phyloP scores from a whole-genome alignment of 306 rosid genomes.

The Prinsepia uniflora region DNA sequence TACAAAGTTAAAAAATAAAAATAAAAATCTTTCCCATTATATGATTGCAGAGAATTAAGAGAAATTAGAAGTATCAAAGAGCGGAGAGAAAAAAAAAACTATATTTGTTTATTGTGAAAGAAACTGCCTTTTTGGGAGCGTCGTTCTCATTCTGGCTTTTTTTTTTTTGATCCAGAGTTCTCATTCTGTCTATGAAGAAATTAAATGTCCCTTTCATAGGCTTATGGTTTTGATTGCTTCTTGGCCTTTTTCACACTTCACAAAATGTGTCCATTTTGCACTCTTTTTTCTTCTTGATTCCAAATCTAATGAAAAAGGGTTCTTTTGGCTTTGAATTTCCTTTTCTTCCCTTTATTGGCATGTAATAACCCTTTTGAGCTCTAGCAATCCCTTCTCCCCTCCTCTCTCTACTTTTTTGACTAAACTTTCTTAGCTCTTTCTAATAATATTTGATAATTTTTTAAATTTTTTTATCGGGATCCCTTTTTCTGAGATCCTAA shows the following conservation, averaged over 20 bases:
- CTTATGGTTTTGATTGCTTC: conserved; percentile 15
- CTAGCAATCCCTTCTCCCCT: conserved; percentile 29
- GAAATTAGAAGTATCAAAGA: conserved; percentile 29
- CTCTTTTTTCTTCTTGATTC: conserved; percentile 18
- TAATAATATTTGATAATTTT: neutral
- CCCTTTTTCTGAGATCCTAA: conserved; percentile 22
- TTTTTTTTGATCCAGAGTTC: too few species aligned
- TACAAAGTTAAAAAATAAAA: neutral
- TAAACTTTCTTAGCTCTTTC: conserved; percentile 20
- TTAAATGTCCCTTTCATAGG: conserved; percentile 55
- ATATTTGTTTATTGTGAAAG: conserved; percentile 30
- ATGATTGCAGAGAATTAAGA: too few species aligned
- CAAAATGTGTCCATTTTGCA: conserved; percentile 42
- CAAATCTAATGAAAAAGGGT: conserved; percentile 48
- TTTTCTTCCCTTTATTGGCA: conserved; percentile 63
- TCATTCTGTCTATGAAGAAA: conserved; percentile 17
- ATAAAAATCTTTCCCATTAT: neutral
- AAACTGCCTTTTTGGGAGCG: conserved; percentile 38
- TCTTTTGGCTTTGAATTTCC: conserved; percentile 53
- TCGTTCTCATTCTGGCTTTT: conserved; percentile 38
- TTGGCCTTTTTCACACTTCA: conserved; percentile 21
- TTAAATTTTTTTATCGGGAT: conserved; percentile 34
- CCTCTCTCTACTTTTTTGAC: conserved; percentile 50
- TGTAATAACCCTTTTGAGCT: conserved; percentile 42
- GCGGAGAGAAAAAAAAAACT: conserved; percentile 16